Percentiles rank a stretch among this genome's conserved stretches.
Evolutionary conservation across 2,329 filamentous ascomycete genomes (phyloP).

Genomic region (Podosphaera aphanis): DNA sequence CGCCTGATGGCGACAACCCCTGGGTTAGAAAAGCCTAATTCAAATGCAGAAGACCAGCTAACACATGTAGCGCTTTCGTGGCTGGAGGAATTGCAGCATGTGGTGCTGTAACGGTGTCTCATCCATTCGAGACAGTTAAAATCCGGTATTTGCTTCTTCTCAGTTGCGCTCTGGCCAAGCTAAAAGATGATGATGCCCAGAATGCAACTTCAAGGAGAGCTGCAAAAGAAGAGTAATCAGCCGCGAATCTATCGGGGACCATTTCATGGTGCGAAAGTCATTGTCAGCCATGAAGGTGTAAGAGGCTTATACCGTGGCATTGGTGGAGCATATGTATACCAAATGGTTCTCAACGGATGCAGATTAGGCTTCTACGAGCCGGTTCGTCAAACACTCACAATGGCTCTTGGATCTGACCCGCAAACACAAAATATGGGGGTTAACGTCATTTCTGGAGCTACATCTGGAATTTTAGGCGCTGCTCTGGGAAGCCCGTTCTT

Average conservation of each 20-base stretch:
- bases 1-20: constrained; percentile 28
- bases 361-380: constrained; percentile 95
- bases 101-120: constrained; percentile 89
- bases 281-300: constrained; percentile 72
- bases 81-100: constrained; percentile 92
- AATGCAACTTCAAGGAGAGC: constrained; percentile 87
- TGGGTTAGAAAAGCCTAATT: constrained; percentile 19
- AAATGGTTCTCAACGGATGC: constrained; percentile 88
- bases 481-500: constrained; percentile 92
- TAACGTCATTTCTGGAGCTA: constrained; percentile 83
- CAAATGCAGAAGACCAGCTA: constrained; percentile 3
- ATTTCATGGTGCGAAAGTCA: constrained; percentile 73
- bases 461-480: constrained; percentile 74
- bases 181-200: constrained; percentile 26
- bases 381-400: constrained; percentile 49
- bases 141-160: constrained; percentile 42
- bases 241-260: constrained; percentile 78
- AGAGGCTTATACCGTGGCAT: constrained; percentile 71
- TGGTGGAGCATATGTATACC: constrained; percentile 84
- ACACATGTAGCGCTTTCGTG: constrained; percentile 47
- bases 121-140: constrained; percentile 97
- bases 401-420: constrained; percentile 44
- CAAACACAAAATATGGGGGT: constrained; percentile 64
- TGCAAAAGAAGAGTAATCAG: constrained; percentile 66
- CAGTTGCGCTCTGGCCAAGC: constrained; percentile 1